A percentile compares a stretch with the other conserved stretches of the same genome.
Evolutionary conservation across 202 grass and related monocot species (phyloP).

Genomic region (Panicum virgatum): DNA sequence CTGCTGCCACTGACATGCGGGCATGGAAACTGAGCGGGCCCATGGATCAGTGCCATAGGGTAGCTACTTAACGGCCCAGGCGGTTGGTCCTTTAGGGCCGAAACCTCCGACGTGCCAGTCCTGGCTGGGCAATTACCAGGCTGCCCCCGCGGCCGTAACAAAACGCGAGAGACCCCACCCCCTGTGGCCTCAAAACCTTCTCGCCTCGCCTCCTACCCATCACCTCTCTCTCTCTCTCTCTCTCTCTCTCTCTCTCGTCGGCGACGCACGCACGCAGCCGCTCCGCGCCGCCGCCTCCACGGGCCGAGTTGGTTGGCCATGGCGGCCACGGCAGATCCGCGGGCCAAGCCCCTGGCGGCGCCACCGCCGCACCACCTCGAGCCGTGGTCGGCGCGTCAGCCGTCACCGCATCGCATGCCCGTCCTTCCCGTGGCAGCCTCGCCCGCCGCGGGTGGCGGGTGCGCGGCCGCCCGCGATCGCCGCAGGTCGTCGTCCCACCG

Average conservation of each 20-base stretch:
- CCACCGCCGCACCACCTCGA: constrained; percentile 49
- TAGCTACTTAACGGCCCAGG: accelerated
- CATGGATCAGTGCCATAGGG: background rate
- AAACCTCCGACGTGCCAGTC: constrained; percentile 34
- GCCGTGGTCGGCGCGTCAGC: constrained; percentile 44
- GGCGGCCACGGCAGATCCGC: constrained; percentile 66
- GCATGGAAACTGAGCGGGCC: accelerated
- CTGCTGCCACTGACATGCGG: background rate
- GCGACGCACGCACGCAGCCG: background rate
- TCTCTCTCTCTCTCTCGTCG: background rate
- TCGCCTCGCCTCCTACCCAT: constrained; percentile 24
- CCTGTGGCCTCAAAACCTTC: constrained; percentile 50
- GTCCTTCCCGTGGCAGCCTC: background rate
- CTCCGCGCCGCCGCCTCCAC: too few relatives aligned
- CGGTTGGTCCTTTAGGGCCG: background rate
- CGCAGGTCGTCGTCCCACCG: constrained; percentile 30
- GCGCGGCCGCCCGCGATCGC: constrained; percentile 20
- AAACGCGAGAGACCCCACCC: constrained; percentile 46
- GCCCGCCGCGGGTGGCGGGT: background rate
- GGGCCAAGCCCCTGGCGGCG: constrained; percentile 45
- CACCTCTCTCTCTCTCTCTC: constrained; percentile 22
- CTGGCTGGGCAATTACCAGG: constrained; percentile 2
- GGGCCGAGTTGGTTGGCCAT: too few relatives aligned
- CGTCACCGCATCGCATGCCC: constrained; percentile 3
- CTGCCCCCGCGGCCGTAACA: constrained; percentile 42